Conservation (phyloP, 805 yeast genomes). For the Maudiozyma pseudohumilis region DNA sequence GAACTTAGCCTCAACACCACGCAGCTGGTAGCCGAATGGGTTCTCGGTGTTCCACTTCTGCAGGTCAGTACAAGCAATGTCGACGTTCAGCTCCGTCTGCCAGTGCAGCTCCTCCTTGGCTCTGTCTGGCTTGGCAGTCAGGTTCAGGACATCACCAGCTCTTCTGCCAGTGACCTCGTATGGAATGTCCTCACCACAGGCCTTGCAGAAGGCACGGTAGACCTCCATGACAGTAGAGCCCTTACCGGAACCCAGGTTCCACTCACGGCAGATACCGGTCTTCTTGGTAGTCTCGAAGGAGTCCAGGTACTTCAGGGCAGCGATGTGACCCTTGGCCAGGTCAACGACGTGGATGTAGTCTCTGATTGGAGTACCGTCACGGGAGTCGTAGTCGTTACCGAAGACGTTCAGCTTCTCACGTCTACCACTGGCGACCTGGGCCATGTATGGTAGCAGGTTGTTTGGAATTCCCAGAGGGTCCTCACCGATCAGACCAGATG, state of each 20-base stretch:
- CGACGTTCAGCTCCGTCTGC: slow-evolving; percentile 46
- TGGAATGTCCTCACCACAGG: slow-evolving; percentile 55
- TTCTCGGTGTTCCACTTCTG: slow-evolving; percentile 71
- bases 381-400: slow-evolving; percentile 60
- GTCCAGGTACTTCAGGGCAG: slow-evolving; percentile 52
- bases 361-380: slow-evolving; percentile 74
- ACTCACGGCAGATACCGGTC: slow-evolving; percentile 53
- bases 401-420: slow-evolving; percentile 56
- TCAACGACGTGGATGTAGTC: slow-evolving; percentile 79
- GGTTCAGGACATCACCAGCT: slow-evolving; percentile 65
- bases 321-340: slow-evolving; percentile 65
- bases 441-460: slow-evolving; percentile 63
- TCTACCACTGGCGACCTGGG: slow-evolving; percentile 69
- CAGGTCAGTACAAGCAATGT: slow-evolving; percentile 57
- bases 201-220: slow-evolving; percentile 50
- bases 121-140: slow-evolving; percentile 61
- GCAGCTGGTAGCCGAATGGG: slow-evolving; percentile 47
- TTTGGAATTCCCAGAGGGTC: slow-evolving; percentile 73
- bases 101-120: slow-evolving; percentile 47
- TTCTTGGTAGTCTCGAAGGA: slow-evolving; percentile 14
- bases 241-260: slow-evolving; percentile 77
- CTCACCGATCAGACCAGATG: slow-evolving; percentile 71
- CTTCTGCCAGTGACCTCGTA: slow-evolving; percentile 58
- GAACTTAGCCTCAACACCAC: slow-evolving; percentile 19
- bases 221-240: slow-evolving; percentile 76